Evolutionary conservation across 129 eudicot species (phyloP), one percentile per base, ranked within the genome.

Genomic region (Oenanthe sinensis): DNA sequence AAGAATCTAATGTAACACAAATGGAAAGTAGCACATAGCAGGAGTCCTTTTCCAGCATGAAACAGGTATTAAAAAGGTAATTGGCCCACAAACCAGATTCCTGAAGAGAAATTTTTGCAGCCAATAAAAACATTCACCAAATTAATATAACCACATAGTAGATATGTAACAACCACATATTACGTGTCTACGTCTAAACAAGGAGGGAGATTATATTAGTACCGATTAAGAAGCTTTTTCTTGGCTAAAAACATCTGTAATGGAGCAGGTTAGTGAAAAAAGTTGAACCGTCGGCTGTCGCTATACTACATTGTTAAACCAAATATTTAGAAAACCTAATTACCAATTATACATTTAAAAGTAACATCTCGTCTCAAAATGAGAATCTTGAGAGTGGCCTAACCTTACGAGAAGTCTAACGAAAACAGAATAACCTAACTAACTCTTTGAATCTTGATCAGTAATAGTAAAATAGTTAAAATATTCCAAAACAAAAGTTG

Each of bases 131-230:
- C 79, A 75, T 39, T 47, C 54, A 42, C 43, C 50, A 76, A 86
- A 71, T 39, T 74, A 77, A 40, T 79, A 60, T 48, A 65, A 77
- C 77, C 79, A 85, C 63, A 81, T 77, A 75, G 85, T 76, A 79
- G 68, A 82, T 20, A 58, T n/a, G 13, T 58, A 65, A 40, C 74
- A 83, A 82, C 83, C 83, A 67, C 33, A 62, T 77, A 78, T 87
- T 77, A 85, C 83, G 87, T 73, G 85, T 83, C 86, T 79, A 87
- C 82, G 75, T 40, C 4, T 22, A 22, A n/a, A 3, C n/a, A 54
- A 22, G 24, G 24, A 12, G 63, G 6, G 63, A 7, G n/a, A n/a
- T n/a, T 33, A 33, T 33, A 33, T 0, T 33, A 33, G 36, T 33
- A 33, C 36, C 36, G 36, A 33, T 33, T 33, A 33, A 33, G 36